Evolutionary conservation across 1,284 basidiomycete species (phyloP).

Genomic region (Chiua sp.): DNA sequence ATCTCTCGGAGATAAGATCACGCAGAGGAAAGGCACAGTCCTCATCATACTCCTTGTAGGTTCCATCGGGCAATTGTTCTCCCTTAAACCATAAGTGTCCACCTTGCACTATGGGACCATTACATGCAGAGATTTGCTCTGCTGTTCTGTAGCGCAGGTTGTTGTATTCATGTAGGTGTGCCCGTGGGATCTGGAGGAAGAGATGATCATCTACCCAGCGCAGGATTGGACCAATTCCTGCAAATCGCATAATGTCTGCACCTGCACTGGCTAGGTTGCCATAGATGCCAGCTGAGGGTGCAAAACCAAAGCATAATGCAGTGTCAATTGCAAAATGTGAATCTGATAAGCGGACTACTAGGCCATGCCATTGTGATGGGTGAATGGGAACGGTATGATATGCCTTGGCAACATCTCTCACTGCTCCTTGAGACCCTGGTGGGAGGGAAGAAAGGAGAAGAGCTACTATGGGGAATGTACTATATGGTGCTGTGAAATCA

Average conservation of each 20-base stretch:
- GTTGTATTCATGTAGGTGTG: not conserved
- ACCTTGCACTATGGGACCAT: not conserved
- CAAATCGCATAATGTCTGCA: conserved; percentile 30
- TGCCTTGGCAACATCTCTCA: conserved; percentile 9
- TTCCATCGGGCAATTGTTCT: rapidly evolving
- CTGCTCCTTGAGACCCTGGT: not conserved
- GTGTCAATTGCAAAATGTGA: conserved; percentile 6
- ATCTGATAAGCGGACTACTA: not conserved
- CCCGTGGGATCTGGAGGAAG: conserved; percentile 35
- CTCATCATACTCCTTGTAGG: conserved; percentile 1
- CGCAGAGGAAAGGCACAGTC: not conserved
- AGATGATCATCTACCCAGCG: conserved; percentile 50
- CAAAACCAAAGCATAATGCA: conserved; percentile 36
- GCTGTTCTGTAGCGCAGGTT: not conserved
- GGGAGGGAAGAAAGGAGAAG: not conserved
- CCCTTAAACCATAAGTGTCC: conserved; percentile 4
- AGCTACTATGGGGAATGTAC: not conserved
- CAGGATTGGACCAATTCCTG: conserved; percentile 39
- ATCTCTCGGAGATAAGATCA: not conserved
- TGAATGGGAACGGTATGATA: conserved; percentile 7
- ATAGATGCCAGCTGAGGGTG: conserved; percentile 36
- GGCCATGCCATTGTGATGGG: conserved; percentile 10
- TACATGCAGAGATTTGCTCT: not conserved
- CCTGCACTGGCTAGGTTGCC: conserved; percentile 37
- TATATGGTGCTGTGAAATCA: not conserved